Percentiles rank a stretch among this genome's conserved stretches.
Conservation (phyloP, 2,329 filamentous ascomycete genomes). For the Pseudogymnoascus sp. region DNA sequence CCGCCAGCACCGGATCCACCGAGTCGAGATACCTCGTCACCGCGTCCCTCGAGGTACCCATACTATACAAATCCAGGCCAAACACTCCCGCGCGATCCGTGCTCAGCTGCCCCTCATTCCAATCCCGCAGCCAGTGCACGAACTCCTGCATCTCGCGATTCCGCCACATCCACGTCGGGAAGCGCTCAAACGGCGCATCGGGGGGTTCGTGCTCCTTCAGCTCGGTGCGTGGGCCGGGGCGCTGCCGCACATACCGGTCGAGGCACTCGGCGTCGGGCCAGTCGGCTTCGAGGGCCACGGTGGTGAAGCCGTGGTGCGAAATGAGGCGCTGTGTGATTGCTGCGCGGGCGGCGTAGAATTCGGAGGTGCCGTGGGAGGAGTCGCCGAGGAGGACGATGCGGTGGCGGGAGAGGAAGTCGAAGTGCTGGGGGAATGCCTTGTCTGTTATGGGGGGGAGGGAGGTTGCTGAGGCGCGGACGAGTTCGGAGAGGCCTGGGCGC, state of each 20-base stretch:
- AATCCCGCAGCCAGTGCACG: conserved; percentile 43
- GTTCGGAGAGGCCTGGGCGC: conserved; percentile 22
- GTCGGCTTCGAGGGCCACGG: conserved; percentile 45
- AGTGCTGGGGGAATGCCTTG: conserved; percentile 14
- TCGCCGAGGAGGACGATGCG: conserved; percentile 37
- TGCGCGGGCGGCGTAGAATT: conserved; percentile 46
- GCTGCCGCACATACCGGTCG: conserved; percentile 42
- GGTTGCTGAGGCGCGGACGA: conserved; percentile 30
- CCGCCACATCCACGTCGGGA: conserved; percentile 51
- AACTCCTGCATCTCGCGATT: conserved; percentile 45
- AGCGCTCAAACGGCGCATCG: conserved; percentile 38
- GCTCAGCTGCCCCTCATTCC: conserved; percentile 11
- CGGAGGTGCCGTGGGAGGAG: conserved; percentile 46
- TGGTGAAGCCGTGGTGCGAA: conserved; percentile 41
- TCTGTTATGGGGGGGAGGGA: conserved; percentile 32
- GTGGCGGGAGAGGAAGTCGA: conserved; percentile 11
- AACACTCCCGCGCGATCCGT: conserved; percentile 34
- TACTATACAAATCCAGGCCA: conserved; percentile 45
- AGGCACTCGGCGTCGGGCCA: conserved; percentile 47
- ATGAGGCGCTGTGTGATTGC: conserved; percentile 45
- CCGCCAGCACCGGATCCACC: conserved; percentile 37
- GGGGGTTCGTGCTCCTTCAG: conserved; percentile 16
- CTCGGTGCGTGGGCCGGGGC: conserved; percentile 31
- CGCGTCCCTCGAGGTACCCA: conserved; percentile 38
- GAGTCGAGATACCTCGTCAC: conserved; percentile 42